phyloP scores from a whole-genome alignment of 192 early-diverging fungal species.

The Coemansia sp. region DNA sequence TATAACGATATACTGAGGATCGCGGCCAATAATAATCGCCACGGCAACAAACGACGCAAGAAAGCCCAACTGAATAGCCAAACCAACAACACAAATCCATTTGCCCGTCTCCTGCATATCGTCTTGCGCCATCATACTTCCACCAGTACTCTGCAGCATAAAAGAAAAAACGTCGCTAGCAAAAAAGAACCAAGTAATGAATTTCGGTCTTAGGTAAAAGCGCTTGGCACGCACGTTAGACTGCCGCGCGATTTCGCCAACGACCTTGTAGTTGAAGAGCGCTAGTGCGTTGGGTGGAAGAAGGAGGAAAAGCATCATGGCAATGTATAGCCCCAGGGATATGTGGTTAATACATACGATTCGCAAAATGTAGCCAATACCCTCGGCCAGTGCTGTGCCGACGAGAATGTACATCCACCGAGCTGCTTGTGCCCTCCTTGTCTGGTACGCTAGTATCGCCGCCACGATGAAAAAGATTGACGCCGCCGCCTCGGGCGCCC shows the following conservation, averaged over 20 bases:
- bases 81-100: conserved; percentile 36
- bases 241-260: conserved; percentile 33
- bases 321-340: conserved; percentile 34
- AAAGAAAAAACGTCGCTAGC: conserved; percentile 52
- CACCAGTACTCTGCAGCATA: conserved; percentile 42
- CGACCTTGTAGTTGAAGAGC: conserved; percentile 50
- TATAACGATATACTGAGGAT: conserved; percentile 17
- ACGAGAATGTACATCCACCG: conserved; percentile 38
- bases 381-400: conserved; percentile 42
- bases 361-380: conserved; percentile 42
- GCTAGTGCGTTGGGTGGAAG: conserved; percentile 55
- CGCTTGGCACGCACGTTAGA: conserved; percentile 1
- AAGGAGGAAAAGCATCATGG: conserved; percentile 41
- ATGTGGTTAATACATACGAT: conserved; percentile 34
- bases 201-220: conserved; percentile 38
- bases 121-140: conserved; percentile 24
- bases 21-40: conserved; percentile 9
- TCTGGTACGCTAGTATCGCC: conserved; percentile 8
- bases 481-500: conserved; percentile 31
- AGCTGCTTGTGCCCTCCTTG: neutral
- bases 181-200: conserved; percentile 56
- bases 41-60: conserved; percentile 35
- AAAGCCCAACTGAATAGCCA: conserved; percentile 35
- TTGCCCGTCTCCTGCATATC: conserved; percentile 21
- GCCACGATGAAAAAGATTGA: conserved; percentile 12